Evolutionary conservation across 805 yeast genomes (phyloP).

Genomic region (Suhomyces kilbournensis): DNA sequence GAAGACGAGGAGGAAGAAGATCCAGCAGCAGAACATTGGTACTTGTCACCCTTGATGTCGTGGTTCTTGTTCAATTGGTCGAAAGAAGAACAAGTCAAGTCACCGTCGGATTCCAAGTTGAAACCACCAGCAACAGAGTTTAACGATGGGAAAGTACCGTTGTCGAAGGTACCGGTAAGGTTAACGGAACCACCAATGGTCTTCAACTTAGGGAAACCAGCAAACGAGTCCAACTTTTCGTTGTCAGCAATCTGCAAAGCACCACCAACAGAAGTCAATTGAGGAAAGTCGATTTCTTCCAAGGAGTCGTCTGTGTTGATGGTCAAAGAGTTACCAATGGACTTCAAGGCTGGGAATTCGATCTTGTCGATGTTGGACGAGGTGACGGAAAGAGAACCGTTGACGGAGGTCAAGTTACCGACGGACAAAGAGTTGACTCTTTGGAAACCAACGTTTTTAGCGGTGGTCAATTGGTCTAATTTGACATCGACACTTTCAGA

Average conservation of each 20-base stretch:
- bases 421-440: slow-evolving; percentile 72
- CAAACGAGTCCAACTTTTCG: slow-evolving; percentile 60
- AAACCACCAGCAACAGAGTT: slow-evolving; percentile 90
- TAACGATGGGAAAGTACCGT: slow-evolving; percentile 73
- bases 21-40: slow-evolving; percentile 65
- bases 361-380: slow-evolving; percentile 62
- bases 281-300: slow-evolving; percentile 62
- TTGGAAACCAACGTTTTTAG: slow-evolving; percentile 84
- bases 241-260: slow-evolving; percentile 90
- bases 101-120: slow-evolving; percentile 69
- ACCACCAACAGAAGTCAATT: slow-evolving; percentile 79
- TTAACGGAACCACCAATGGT: slow-evolving; percentile 86
- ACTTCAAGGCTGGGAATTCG: slow-evolving; percentile 51
- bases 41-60: slow-evolving; percentile 87
- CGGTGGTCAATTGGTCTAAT: slow-evolving; percentile 73
- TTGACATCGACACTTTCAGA: slow-evolving; percentile 69
- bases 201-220: slow-evolving; percentile 70
- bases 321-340: slow-evolving; percentile 79
- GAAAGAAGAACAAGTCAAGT: slow-evolving; percentile 79
- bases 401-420: slow-evolving; percentile 64
- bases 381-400: slow-evolving; percentile 79
- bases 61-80: slow-evolving; percentile 69
- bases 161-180: slow-evolving; percentile 75
- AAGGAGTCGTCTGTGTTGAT: slow-evolving; percentile 72
- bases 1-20: slow-evolving; percentile 44